Percentiles rank a stretch among this genome's conserved stretches.
Conservation (phyloP, 2,329 filamentous ascomycete genomes). For the Cladophialophora psammophila region DNA sequence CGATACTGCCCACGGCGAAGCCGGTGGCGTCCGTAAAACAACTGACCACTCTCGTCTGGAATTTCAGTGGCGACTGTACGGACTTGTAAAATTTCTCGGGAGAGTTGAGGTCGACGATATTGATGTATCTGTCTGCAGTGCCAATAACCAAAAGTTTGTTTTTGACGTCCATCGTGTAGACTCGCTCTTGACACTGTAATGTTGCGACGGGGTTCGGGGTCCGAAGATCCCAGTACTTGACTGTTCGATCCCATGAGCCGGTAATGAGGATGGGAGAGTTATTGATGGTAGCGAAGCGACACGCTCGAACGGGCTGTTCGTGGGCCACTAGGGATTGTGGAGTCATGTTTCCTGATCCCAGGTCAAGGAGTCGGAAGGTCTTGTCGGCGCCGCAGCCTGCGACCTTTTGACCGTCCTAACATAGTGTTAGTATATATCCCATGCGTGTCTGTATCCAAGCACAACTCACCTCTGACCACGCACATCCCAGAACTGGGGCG, state of each 20-base stretch:
- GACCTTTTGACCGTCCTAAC: conserved; percentile 86
- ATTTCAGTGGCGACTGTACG: conserved; percentile 93
- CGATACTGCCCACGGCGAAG: conserved; percentile 94
- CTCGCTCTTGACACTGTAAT: conserved; percentile 59
- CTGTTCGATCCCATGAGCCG: conserved; percentile 69
- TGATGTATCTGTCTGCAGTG: conserved; percentile 94
- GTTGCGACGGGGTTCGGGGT: conserved; percentile 55
- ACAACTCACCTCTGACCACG: conserved; percentile 81
- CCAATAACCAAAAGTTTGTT: conserved; percentile 88
- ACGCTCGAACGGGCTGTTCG: conserved; percentile 77
- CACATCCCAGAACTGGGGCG: conserved; percentile 80
- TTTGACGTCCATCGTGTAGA: conserved; percentile 89
- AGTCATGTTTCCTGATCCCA: conserved; percentile 63
- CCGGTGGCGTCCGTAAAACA: conserved; percentile 92
- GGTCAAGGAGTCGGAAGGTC: conserved; percentile 84
- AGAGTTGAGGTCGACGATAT: conserved; percentile 88
- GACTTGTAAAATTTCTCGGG: conserved; percentile 95
- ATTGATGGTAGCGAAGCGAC: conserved; percentile 76
- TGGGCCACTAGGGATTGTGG: conserved; percentile 74
- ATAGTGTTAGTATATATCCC: conserved; percentile 27
- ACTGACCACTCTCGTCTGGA: conserved; percentile 94
- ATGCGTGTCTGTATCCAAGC: neutral
- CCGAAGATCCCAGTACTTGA: conserved; percentile 66
- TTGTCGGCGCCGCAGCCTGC: conserved; percentile 91
- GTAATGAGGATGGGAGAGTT: conserved; percentile 85